phyloP scores from a whole-genome alignment of 495 filamentous ascomycete species.

The Aeminium ludgeri region DNA sequence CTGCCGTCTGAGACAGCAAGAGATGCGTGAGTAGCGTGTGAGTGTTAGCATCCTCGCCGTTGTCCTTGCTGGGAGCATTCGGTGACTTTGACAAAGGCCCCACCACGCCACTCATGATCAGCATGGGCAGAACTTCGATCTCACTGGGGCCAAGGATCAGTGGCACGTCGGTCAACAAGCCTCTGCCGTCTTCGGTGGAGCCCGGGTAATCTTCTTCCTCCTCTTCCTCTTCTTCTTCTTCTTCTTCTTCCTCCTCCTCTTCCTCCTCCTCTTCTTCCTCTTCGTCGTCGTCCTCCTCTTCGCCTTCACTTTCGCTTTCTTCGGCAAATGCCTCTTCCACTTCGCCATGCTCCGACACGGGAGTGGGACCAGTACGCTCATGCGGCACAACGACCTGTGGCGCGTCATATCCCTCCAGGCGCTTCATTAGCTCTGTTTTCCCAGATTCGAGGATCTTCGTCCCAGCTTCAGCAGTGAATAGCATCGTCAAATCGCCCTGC shows the following conservation, averaged over 20 bases:
- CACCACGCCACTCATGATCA: constrained; percentile 77
- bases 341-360: too few species aligned
- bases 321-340: constrained; percentile 15
- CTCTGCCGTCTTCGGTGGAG: constrained; percentile 55
- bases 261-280: constrained; percentile 56
- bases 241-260: constrained; percentile 41
- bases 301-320: constrained; percentile 30
- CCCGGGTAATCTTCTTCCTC: constrained; percentile 68
- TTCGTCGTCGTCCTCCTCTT: constrained; percentile 36
- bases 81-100: constrained; percentile 10
- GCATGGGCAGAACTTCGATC: constrained; percentile 89
- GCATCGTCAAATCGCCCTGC: constrained; percentile 23
- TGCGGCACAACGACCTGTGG: too few species aligned
- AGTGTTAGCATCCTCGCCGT: constrained; percentile 48
- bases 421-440: constrained; percentile 26
- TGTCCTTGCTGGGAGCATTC: constrained; percentile 12
- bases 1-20: constrained; percentile 68
- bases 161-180: constrained; percentile 81
- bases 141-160: constrained; percentile 82
- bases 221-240: constrained; percentile 53
- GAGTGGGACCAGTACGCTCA: too few species aligned
- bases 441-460: constrained; percentile 23
- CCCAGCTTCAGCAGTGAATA: constrained; percentile 21
- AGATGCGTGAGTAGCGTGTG: constrained; percentile 77
- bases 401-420: constrained; percentile 17